These are phyloP conservation scores for Blastobotrys arbuscula DNA, from an alignment of 1,139 yeast species.

Conservation along the genomic window DNA sequence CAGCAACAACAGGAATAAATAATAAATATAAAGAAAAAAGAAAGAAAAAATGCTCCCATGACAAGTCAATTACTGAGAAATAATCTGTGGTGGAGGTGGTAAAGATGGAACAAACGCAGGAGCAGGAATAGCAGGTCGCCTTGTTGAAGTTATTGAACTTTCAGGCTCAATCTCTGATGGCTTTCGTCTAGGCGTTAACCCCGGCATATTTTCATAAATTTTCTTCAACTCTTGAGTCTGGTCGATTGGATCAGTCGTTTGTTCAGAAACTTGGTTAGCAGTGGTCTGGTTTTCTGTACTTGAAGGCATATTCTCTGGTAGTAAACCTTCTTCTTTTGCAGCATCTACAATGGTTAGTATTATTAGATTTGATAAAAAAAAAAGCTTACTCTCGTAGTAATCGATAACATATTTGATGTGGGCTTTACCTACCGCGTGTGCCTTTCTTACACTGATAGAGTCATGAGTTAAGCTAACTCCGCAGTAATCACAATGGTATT, in stretches of 20 bases:
- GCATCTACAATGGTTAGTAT: constrained; percentile 18
- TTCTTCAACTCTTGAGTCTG: constrained; percentile 20
- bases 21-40: neutral
- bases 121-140: constrained; percentile 16
- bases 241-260: constrained; percentile 17
- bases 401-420: constrained; percentile 72
- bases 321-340: constrained; percentile 26
- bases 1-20: no score
- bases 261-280: constrained; percentile 9
- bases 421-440: constrained; percentile 75
- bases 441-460: constrained; percentile 77
- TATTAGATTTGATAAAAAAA: constrained; percentile 4
- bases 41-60: neutral
- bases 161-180: constrained; percentile 6
- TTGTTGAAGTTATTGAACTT: neutral
- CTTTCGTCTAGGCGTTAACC: constrained; percentile 15
- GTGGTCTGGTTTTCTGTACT: constrained; percentile 13
- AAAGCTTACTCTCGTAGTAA: constrained; percentile 52
- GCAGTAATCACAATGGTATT: constrained; percentile 66
- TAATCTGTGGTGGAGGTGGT: neutral
- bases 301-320: constrained; percentile 22
- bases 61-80: no score
- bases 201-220: constrained; percentile 22
- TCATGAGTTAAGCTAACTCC: constrained; percentile 78
- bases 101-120: constrained; percentile 18